phyloP scores from a whole-genome alignment of 2,329 filamentous ascomycete genomes.

The Aspergillus japonicus region DNA sequence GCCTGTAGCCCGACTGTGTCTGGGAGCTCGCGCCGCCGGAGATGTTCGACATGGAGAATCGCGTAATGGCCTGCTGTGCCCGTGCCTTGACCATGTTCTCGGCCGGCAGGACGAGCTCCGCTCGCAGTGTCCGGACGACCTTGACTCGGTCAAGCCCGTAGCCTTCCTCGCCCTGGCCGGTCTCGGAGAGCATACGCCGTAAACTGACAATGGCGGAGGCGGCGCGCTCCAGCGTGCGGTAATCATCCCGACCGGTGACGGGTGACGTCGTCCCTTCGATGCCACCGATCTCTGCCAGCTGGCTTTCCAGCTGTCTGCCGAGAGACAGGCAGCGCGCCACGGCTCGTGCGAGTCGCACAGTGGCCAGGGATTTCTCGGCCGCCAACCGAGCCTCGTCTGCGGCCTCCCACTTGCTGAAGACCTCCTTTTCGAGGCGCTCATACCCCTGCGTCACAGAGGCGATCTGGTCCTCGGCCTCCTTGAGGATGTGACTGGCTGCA shows the following conservation, averaged over 20 bases:
- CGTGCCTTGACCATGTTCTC: constrained; percentile 72
- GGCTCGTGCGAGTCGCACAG: constrained; percentile 71
- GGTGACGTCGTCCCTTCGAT: constrained; percentile 33
- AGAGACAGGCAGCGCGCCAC: constrained; percentile 78
- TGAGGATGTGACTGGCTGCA: constrained; percentile 69
- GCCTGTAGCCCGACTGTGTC: constrained; percentile 52
- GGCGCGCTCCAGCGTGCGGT: constrained; percentile 76
- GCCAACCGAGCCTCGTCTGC: constrained; percentile 79
- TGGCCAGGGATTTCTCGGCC: constrained; percentile 75
- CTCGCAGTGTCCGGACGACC: constrained; percentile 68
- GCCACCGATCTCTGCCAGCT: constrained; percentile 44
- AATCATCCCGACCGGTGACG: constrained; percentile 61
- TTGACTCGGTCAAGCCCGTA: constrained; percentile 72
- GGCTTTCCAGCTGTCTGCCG: constrained; percentile 82
- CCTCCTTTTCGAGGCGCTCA: constrained; percentile 79
- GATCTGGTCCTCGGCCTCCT: constrained; percentile 77
- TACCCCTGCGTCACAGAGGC: constrained; percentile 80
- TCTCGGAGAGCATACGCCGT: constrained; percentile 68
- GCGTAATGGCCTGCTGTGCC: constrained; percentile 75
- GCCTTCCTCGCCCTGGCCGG: constrained; percentile 70
- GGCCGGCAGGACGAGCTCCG: constrained; percentile 66
- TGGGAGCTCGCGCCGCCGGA: constrained; percentile 32
- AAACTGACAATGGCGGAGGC: constrained; percentile 75
- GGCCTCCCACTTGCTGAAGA: constrained; percentile 78
- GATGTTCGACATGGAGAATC: constrained; percentile 72